Evolutionary conservation across 164 flowering plant species (phyloP), one percentile per base, ranked within the genome.

Genomic region (Magnolia kwangsiensis): DNA sequence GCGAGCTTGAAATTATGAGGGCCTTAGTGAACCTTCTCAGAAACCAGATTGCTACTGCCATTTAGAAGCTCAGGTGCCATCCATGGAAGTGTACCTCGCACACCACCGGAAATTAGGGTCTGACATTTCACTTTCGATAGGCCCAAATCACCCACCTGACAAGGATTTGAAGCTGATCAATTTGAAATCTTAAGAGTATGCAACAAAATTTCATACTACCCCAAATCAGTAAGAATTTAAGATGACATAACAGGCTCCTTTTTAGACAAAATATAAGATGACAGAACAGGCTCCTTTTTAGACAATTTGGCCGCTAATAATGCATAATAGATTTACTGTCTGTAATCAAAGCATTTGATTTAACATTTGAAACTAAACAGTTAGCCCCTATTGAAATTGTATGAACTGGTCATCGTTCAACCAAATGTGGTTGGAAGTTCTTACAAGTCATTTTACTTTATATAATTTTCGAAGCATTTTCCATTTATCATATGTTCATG

Each of bases 41-140:
- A 93, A 64, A 95, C 98, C 61, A 93, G 88, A 82, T 86, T 92
- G 80, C 97, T 92, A 89, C 95, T 90, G 74, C 98, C 98, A 84
- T 95, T 92, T 55, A 95, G 82, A 75, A 95, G 98, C 85, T 95
- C 98, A 5, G 98, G 98, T 51, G 98, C 98, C 97, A 95, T 95
- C 98, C 98, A 95, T 23, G 98, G 98, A 72, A 95, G 98, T 73
- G 98, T 95, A 80, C 98, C 98, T 29, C 98, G 84, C 23, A 95
- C 97, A 24, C 98, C 98, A 74, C 98, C 98, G 37, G 98, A 95
- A 72, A 95, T 91, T 71, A 95, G 84, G 4, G 98, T 95, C 79
- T 90, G 97, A 71, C 98, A 88, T 82, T 95, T 95, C 76, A 93
- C 98, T 84, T 95, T 95, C 63, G 98, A 95, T 3, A 95, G 88